Evolutionary conservation across 108 stramenopile species (phyloP).

Genomic region (Cyclotella kingstonii): DNA sequence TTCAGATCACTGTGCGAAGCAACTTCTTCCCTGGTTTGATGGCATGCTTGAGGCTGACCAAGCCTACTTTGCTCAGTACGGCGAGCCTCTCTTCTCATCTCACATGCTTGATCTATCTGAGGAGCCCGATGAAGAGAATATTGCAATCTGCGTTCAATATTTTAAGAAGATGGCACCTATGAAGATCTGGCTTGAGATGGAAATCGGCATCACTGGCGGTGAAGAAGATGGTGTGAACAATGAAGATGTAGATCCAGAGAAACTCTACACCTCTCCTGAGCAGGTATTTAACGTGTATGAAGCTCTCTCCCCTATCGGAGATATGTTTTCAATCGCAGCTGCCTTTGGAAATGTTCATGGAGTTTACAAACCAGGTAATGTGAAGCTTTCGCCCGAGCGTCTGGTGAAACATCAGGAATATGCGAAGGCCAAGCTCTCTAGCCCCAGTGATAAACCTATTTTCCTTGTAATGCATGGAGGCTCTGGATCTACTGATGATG

Average conservation of each 20-base stretch:
- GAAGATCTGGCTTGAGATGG: constrained; percentile 98
- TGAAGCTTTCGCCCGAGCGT: constrained; percentile 80
- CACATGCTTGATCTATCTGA: constrained; percentile 98
- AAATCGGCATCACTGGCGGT: constrained; percentile 98
- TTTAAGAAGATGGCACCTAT: constrained; percentile 88
- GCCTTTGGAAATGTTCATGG: constrained; percentile 97
- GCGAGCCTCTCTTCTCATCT: constrained; percentile 90
- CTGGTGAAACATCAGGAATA: constrained; percentile 88
- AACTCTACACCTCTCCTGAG: constrained; percentile 97
- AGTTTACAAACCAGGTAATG: constrained; percentile 98
- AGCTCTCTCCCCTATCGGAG: constrained; percentile 80
- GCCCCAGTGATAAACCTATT: constrained; percentile 73
- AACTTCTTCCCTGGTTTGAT: constrained; percentile 93
- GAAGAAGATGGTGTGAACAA: constrained; percentile 99
- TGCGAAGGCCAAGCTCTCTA: constrained; percentile 73
- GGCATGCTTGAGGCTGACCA: constrained; percentile 94
- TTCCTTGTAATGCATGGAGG: constrained; percentile 98
- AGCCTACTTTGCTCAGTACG: constrained; percentile 88
- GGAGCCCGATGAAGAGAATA: constrained; percentile 97
- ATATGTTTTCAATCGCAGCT: constrained; percentile 95
- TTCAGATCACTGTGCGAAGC: constrained; percentile 97
- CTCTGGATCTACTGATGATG: constrained; percentile 92
- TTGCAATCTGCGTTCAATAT: constrained; percentile 94
- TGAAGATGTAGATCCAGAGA: constrained; percentile 91
- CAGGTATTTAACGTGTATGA: constrained; percentile 89